Evolutionary conservation across 257 asterid species (phyloP).

Genomic region (Mentha longifolia): DNA sequence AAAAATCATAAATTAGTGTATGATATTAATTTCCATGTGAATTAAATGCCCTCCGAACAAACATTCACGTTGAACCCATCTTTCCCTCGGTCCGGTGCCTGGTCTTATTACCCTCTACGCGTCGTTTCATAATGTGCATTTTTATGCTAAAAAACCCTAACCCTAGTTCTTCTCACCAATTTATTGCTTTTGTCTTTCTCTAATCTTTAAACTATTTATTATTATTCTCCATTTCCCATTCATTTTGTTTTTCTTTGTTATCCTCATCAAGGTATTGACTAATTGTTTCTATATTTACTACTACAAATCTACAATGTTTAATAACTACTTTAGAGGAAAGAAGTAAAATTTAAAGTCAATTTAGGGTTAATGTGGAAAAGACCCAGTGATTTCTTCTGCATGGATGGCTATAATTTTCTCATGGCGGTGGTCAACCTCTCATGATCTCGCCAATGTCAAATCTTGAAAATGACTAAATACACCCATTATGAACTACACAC

Average conservation of each 20-base stretch:
- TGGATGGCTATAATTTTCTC: conserved; percentile 47
- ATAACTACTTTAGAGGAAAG: not conserved
- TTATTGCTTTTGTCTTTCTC: conserved; percentile 66
- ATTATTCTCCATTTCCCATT: conserved; percentile 21
- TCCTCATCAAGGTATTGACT: conserved; percentile 38
- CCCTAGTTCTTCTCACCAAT: conserved; percentile 62
- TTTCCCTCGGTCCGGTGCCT: conserved; percentile 58
- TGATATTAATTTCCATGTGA: conserved; percentile 63
- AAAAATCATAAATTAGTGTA: not conserved
- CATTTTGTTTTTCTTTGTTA: conserved; percentile 20
- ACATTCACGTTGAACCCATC: conserved; percentile 87
- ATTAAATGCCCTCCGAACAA: conserved; percentile 89
- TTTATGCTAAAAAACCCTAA: conserved; percentile 56
- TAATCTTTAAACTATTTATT: conserved; percentile 33
- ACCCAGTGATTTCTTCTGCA: conserved; percentile 25
- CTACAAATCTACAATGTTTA: too few species aligned
- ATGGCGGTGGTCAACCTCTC: conserved; percentile 84
- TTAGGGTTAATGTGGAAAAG: conserved; percentile 46
- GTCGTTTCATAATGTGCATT: conserved; percentile 47
- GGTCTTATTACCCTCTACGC: conserved; percentile 47
- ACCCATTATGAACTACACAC: conserved; percentile 6
- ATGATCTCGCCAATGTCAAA: conserved; percentile 15
- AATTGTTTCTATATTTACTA: not conserved
- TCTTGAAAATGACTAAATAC: conserved; percentile 18
- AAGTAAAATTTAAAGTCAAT: conserved; percentile 43